Evolutionary conservation across 257 asterid species (phyloP).

Genomic region (Rehmannia glutinosa): DNA sequence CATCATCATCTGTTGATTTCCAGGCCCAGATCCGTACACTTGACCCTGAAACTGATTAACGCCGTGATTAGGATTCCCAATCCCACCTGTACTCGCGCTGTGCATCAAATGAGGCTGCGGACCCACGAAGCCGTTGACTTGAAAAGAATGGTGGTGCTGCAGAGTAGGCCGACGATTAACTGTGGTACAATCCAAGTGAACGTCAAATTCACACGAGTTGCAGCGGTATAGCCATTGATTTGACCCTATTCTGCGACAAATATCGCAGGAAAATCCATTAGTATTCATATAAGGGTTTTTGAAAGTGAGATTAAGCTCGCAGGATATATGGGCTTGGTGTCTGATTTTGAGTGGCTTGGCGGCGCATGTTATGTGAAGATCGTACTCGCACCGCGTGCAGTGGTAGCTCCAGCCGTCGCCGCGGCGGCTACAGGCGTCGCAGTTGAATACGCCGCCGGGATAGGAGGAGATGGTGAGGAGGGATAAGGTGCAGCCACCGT

Average conservation of each 20-base stretch:
- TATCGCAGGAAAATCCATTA: constrained; percentile 53
- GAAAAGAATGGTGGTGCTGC: constrained; percentile 17
- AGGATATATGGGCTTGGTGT: constrained; percentile 36
- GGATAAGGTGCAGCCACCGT: constrained; percentile 42
- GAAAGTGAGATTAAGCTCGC: constrained; percentile 49
- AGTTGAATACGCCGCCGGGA: constrained; percentile 46
- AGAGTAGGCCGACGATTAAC: neutral
- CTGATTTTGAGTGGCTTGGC: constrained; percentile 35
- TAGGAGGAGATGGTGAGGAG: constrained; percentile 42
- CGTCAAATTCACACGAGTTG: constrained; percentile 46
- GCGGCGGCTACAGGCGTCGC: constrained; percentile 52
- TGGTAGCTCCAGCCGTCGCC: constrained; percentile 62
- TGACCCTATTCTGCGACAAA: constrained; percentile 38
- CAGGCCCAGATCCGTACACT: neutral
- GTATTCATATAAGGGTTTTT: constrained; percentile 33
- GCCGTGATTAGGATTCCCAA: neutral
- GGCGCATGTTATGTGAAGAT: constrained; percentile 61
- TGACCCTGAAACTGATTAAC: constrained; percentile 1
- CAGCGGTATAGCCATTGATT: constrained; percentile 73
- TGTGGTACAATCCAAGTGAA: constrained; percentile 42
- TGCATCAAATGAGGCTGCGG: constrained; percentile 21
- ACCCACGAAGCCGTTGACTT: neutral
- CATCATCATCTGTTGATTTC: constrained; percentile 2
- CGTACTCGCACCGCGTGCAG: constrained; percentile 46
- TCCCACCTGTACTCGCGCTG: constrained; percentile 24